Conservation (phyloP, 805 yeast species). For the Wickerhamiella lipophila region DNA sequence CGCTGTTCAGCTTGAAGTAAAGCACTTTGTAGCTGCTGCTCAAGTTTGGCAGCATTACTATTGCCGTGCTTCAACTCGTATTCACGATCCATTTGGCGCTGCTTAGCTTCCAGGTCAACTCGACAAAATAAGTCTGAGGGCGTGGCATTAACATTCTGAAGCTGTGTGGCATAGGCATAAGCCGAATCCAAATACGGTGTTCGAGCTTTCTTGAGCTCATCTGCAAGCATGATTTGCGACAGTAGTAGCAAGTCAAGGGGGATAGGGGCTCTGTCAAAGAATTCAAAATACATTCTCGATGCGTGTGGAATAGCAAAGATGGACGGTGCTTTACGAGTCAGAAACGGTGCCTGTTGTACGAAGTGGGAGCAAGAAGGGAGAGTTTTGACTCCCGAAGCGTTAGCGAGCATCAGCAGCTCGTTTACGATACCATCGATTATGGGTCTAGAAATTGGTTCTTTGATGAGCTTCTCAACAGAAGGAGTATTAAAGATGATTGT, state of each 20-base stretch:
- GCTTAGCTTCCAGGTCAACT: conserved; percentile 8
- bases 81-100: conserved; percentile 3
- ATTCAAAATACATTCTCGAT: conserved; percentile 56
- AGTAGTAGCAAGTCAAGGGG: conserved; percentile 64
- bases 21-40: conserved; percentile 1
- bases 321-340: conserved; percentile 24
- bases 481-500: conserved; percentile 62
- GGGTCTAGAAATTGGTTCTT: conserved; percentile 74
- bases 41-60: background rate
- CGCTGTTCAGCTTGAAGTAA: conserved; percentile 2
- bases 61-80: conserved; percentile 4
- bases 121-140: conserved; percentile 6
- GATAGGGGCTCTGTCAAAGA: conserved; percentile 42
- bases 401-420: conserved; percentile 53
- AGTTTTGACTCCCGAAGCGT: conserved; percentile 53
- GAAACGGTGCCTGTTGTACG: conserved; percentile 13
- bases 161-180: conserved; percentile 43
- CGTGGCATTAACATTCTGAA: conserved; percentile 5
- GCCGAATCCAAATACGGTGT: conserved; percentile 85
- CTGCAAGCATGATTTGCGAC: conserved; percentile 83
- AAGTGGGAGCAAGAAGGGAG: conserved; percentile 32
- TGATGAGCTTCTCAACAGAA: conserved; percentile 42
- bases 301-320: conserved; percentile 30
- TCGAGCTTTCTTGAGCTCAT: conserved; percentile 52
- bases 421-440: conserved; percentile 64